Conservation (phyloP, 2,329 filamentous ascomycete genomes). For the Colletotrichum liaoningense region DNA sequence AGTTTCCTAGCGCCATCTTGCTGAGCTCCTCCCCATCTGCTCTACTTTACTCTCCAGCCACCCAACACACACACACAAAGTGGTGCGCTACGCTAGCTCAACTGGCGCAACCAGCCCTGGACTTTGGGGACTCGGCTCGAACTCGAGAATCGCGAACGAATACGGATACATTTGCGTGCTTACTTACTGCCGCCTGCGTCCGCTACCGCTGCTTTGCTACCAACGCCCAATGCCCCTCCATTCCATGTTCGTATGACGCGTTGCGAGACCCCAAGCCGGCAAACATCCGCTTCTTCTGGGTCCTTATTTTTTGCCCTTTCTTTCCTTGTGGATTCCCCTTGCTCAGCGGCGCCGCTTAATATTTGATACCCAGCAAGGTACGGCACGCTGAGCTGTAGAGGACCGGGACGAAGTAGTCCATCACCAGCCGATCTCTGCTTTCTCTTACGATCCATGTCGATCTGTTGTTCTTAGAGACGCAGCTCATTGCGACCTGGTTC, state of each 20-base stretch:
- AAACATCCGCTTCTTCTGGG: slow-evolving; percentile 30
- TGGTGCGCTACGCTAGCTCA: not conserved
- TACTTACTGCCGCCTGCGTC: not conserved
- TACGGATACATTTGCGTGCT: not conserved
- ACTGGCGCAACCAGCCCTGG: not conserved
- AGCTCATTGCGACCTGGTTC: not conserved
- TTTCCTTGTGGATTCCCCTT: slow-evolving; percentile 5
- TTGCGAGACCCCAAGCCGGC: slow-evolving; percentile 27
- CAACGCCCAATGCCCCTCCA: slow-evolving; percentile 22
- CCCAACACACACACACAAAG: not conserved
- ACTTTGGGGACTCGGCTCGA: not conserved
- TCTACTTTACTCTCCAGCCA: not conserved
- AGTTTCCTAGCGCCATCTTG: not conserved
- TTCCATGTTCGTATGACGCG: slow-evolving; percentile 27
- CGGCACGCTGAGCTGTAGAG: not conserved
- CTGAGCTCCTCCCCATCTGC: not conserved
- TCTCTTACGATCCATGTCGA: not conserved
- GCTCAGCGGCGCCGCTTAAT: not conserved
- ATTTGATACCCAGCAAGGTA: slow-evolving; percentile 17
- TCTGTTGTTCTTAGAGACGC: not conserved
- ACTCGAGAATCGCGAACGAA: not conserved
- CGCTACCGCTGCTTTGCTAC: not conserved
- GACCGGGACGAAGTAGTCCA: not conserved
- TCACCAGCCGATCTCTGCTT: not conserved
- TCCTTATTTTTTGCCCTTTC: not conserved